Base-by-base conservation (phyloP, 192 early-diverging fungal species). In the Chytriomyces sp. region DNA sequence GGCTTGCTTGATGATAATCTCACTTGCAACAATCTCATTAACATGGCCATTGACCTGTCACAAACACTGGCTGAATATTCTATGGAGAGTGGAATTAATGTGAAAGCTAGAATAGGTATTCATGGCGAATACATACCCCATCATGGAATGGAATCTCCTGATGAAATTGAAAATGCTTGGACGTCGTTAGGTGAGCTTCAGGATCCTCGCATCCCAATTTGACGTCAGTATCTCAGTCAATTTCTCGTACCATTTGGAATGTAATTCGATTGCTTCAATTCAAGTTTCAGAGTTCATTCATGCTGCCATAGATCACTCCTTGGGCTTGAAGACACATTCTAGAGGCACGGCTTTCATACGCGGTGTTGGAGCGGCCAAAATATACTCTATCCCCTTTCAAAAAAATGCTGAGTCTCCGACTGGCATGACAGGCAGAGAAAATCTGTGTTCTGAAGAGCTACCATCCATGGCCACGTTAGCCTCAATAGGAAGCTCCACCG, bases 171-270 rank as follows among this genome's bases (percentile, higher is more conserved):
- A 56, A 52, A 32, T 14, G 59, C 62, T 0, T 73, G 72, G 72
- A 36, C 55, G 6, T 62, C 61, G 10, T 54, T 71, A 39, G 57
- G 69, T 71, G 5, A 36, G 52, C 38, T 25, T 14, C 12, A 34
- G 14, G 57, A 1, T 66, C 12, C 10, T 66, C 6, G n/a, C n/a
- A n/a, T n/a, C 39, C n/a, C 10, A 3, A 17, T 26, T 30, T 31
- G 6, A 17, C 52, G n/a, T 4, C 34, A n/a, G n/a, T 40, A 1
- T 6, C 38, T 30, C 26, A 73, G 72, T 64, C 44, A 73, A 73
- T 41, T 64, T 62, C 32, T 40, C 61, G 34, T 73, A 73, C 40
- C 72, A 73, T 32, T 44, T 73, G 12, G 72, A 73, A 56, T 41
- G 39, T 26, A 64, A 25, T 19, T 64, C 72, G 19, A 44, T 30